Base-by-base conservation (phyloP, 192 early-diverging fungal genomes). In the Lobosporangium transversale region DNA sequence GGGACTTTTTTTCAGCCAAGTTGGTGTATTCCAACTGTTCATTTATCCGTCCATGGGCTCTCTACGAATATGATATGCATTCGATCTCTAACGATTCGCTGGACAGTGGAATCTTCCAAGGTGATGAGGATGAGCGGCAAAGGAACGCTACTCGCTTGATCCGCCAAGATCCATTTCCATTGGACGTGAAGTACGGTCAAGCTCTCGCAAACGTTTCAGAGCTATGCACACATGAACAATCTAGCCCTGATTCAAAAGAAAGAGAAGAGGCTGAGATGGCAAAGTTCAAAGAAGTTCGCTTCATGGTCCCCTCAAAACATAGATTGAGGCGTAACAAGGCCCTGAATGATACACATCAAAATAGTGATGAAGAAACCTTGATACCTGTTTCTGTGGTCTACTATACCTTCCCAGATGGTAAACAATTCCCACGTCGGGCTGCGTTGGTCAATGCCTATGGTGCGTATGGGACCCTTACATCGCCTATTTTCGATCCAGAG, bases 41-140 rank as follows among this genome's bases (percentile, higher is more conserved):
- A n/a, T 75, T 58, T 54, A 52, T 75, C 9, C 57, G 55, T 20
- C 71, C 71, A 0, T 75, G 71, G 71, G 71, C 71, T 1, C 40
- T 75, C 4, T 75, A 66, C 29, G 71, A 75, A 18, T 49, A 52
- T 21, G 52, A 75, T 10, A 66, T 75, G 71, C 50, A 75, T 27
- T 37, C 50, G 0, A 11, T 75, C 18, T 42, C 47, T 20, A 26
- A 48, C 24, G 20, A 18, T 24, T 21, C 43, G 29, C 6, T 6
- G 1, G 18, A 9, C 7, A 30, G 37, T n/a, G 48, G 21, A 8
- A 20, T 24, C 9, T 18, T 29, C 14, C 27, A 36, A 4, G 29
- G 40, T 24, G 69, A 53, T 24, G 58, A 65, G 14, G 58, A 62
- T 9, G 68, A 33, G 18, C 54, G 31, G 21, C 12, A 59, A 18